A percentile compares a stretch with the other conserved stretches of the same genome.
Evolutionary conservation across 768 basidiomycete species (phyloP).

Genomic region (Erythrobasidium yunnanense): DNA sequence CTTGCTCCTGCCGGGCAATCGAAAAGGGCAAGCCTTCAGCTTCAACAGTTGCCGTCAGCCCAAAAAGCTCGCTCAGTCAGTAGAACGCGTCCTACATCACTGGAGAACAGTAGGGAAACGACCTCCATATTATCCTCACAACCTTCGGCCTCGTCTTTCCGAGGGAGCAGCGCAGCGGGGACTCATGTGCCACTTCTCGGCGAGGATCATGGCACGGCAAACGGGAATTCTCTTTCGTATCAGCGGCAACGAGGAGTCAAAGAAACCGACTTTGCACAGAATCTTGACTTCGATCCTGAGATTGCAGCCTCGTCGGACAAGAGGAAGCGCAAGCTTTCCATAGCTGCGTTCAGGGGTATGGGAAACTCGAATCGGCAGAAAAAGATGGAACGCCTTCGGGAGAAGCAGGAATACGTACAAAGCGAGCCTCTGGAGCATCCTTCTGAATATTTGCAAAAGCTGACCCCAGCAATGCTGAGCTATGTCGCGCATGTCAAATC

Average conservation of each 20-base stretch:
- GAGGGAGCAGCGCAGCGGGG: no score
- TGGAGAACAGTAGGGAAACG: not conserved
- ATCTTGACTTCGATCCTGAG: no score
- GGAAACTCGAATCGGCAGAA: not conserved
- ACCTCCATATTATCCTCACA: not conserved
- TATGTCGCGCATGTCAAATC: slow-evolving; percentile 9
- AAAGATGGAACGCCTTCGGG: not conserved
- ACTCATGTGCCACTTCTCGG: not conserved
- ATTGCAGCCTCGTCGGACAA: no score
- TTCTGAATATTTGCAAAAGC: not conserved
- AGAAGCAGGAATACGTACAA: no score
- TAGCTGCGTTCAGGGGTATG: not conserved
- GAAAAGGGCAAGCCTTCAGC: not conserved
- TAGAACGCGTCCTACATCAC: not conserved
- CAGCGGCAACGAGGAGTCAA: no score
- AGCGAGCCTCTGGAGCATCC: not conserved
- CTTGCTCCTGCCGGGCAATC: not conserved
- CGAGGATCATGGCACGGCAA: not conserved
- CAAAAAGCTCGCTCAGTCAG: not conserved
- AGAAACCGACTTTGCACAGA: no score
- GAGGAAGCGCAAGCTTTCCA: not conserved
- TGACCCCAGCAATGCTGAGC: slow-evolving; percentile 3
- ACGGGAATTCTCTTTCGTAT: no score
- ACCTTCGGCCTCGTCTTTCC: no score
- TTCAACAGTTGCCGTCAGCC: not conserved